Base-by-base conservation (phyloP, 169 alveolate species). In the Plasmodium malariae region DNA sequence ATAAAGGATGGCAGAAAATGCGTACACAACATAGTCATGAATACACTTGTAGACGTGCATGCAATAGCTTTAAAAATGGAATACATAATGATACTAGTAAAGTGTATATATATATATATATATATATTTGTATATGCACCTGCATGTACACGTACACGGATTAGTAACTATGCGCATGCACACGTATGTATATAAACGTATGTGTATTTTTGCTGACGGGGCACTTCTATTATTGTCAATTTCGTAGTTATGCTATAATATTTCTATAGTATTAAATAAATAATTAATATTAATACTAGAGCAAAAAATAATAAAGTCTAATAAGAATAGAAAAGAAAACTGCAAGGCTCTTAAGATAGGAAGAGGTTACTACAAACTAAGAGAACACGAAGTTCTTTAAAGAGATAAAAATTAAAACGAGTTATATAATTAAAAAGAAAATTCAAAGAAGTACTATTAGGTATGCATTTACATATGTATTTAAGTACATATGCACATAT, bases 11-110 rank as follows among this genome's bases (percentile, higher is more conserved):
- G 26, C 1, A 19, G 9, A 19, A 59, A 59, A 59, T 21, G 26
- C 32, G 69, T 59, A 59, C 69, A 59, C n/a, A 59, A 59, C 69
- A 26, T 26, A 28, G 17, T 7, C 19, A 24, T 59, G 26, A 59
- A 24, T 40, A 59, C 32, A 5, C 19, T 30, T 59, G 19, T 59
- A 59, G 69, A 26, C 19, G 69, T 59, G 26, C 69, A 59, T 11
- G 14, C 55, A 45, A 3, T 45, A 45, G 55, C 55, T 45, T 45
- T 57, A 57, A 57, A 57, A 57, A 57, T 21, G 9, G n/a, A n/a
- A 57, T 11, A 11, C 17, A 62, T 62, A 62, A 17, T 28, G 14
- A 62, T 62, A 14, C 14, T 14, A 7, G 1, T 11, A 32, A n/a
- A 11, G 32, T 7, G 28, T 55, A 55, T 55, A 55, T 55, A 14